These are phyloP conservation scores for Umbelopsis ramanniana DNA, from an alignment of 192 early-diverging fungal genomes.

Conservation along the genomic window DNA sequence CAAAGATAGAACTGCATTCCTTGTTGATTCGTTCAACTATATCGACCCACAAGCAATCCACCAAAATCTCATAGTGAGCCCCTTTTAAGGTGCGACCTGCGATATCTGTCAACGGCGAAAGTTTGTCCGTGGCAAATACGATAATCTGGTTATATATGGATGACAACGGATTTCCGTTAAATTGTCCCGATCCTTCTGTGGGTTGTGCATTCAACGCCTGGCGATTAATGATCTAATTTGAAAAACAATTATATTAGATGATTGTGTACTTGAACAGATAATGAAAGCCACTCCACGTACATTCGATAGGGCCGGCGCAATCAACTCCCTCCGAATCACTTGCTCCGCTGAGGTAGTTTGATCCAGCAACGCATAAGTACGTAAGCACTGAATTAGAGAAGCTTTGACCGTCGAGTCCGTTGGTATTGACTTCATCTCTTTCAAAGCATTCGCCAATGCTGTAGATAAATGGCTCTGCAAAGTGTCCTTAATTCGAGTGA, in stretches of 20 bases:
- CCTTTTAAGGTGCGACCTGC: slow-evolving; percentile 59
- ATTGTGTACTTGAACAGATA: background rate
- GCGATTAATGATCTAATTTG: background rate
- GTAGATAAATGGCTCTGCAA: slow-evolving; percentile 62
- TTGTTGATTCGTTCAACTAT: slow-evolving; percentile 51
- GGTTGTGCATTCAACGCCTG: slow-evolving; percentile 1
- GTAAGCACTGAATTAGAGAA: slow-evolving; percentile 67
- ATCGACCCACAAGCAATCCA: slow-evolving; percentile 64
- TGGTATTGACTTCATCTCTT: slow-evolving; percentile 31
- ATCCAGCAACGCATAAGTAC: slow-evolving; percentile 79
- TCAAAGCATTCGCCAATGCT: slow-evolving; percentile 58
- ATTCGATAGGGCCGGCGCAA: slow-evolving; percentile 58
- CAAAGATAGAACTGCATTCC: slow-evolving; percentile 58
- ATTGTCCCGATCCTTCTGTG: background rate
- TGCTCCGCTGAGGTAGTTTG: slow-evolving; percentile 64
- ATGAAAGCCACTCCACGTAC: slow-evolving; percentile 31
- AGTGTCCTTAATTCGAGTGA: slow-evolving; percentile 74
- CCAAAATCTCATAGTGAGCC: slow-evolving; percentile 64
- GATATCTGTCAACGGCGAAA: slow-evolving; percentile 59
- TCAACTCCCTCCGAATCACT: slow-evolving; percentile 61
- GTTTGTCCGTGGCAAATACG: slow-evolving; percentile 51
- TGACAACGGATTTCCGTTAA: slow-evolving; percentile 43
- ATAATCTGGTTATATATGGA: slow-evolving; percentile 64
- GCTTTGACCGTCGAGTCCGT: slow-evolving; percentile 42
- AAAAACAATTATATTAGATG: background rate